Evolutionary conservation across 192 early-diverging fungal species (phyloP), one percentile per base, ranked within the genome.

Genomic region (Umbelopsis isabellina): DNA sequence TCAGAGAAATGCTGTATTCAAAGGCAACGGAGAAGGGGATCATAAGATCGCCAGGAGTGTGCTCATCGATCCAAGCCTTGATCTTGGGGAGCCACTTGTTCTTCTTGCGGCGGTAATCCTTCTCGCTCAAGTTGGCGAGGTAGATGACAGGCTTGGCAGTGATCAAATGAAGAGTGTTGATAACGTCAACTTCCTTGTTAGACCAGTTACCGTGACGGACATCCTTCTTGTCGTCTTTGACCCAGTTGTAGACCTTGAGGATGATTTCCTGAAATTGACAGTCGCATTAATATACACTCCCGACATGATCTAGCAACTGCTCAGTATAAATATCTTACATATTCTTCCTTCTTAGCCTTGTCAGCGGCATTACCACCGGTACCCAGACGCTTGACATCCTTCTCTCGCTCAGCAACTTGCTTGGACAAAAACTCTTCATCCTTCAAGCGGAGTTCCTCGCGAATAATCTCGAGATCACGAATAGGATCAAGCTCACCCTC

Each of bases 301-400:
- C 2, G 27, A 30, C 37, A 9, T 41, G 10, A 6, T 41, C 37
- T 6, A 5, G 7, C 6, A 41, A 41, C 6, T 41, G 37, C 37
- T 41, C 27, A 41, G 37, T 1, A 6, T 6, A 41, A 41, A 30
- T n/a, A 3, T 41, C 52, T 70, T 70, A 75, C 89, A 52, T 67
- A 67, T 83, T 97, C 94, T 67, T 97, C 96, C 83, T 91, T 94
- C 83, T 92, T 94, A 70, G 86, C 88, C 85, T 96, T 95, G 84
- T 97, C 97, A 21, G 85, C 85, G 16, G 89, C 90, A 46, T 82
- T 85, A 61, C 90, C 92, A 58, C 93, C 93, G 49, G 87, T 88
- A 66, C 95, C 94, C 47, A 92, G 66, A 53, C 92, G 87, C 46
- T 81, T 80, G 48, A 92, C 89, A 69, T 86, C 90, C 76, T 84